A percentile compares a stretch with the other conserved stretches of the same genome.
Evolutionary conservation across 306 rosid genomes (phyloP).

Genomic region (barrel medic (Medicago truncatula)): DNA sequence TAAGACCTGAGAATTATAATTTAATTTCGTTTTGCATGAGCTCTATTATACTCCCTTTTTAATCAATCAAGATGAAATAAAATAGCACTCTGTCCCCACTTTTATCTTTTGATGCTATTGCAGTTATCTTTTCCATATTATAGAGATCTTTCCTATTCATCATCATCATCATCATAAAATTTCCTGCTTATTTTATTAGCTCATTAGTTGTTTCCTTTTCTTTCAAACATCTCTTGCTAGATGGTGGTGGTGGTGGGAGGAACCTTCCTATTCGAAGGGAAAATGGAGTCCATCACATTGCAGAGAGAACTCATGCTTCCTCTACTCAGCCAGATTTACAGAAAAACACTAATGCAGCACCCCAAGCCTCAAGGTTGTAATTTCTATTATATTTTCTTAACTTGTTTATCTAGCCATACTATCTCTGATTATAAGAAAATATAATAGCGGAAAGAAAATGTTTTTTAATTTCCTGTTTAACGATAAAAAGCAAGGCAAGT

Average conservation of each 20-base stretch:
- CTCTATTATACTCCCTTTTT: conserved; percentile 27
- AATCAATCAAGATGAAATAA: not conserved
- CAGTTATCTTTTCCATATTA: conserved; percentile 26
- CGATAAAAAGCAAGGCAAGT: conserved; percentile 12
- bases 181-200: conserved; percentile 13
- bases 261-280: conserved; percentile 58
- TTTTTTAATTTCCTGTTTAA: conserved; percentile 13
- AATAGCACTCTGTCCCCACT: not conserved
- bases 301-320: conserved; percentile 53
- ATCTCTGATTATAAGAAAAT: conserved; percentile 23
- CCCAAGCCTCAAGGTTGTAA: conserved; percentile 57
- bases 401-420: conserved; percentile 9
- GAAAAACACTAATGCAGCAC: conserved; percentile 50
- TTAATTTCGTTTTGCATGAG: conserved; percentile 14
- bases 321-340: conserved; percentile 47
- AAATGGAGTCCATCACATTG: conserved; percentile 56
- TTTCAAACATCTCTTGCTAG: conserved; percentile 53
- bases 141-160: not conserved
- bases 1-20: conserved; percentile 3
- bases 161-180: not conserved
- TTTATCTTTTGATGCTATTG: conserved; percentile 21
- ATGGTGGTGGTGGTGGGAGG: conserved; percentile 63
- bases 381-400: conserved; percentile 2
- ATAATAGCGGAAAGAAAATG: conserved; percentile 22
- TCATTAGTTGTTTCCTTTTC: conserved; percentile 21